Evolutionary conservation across 148 eudicot species (phyloP), one percentile per base, ranked within the genome.

Genomic region (Persicaria tinctoria): DNA sequence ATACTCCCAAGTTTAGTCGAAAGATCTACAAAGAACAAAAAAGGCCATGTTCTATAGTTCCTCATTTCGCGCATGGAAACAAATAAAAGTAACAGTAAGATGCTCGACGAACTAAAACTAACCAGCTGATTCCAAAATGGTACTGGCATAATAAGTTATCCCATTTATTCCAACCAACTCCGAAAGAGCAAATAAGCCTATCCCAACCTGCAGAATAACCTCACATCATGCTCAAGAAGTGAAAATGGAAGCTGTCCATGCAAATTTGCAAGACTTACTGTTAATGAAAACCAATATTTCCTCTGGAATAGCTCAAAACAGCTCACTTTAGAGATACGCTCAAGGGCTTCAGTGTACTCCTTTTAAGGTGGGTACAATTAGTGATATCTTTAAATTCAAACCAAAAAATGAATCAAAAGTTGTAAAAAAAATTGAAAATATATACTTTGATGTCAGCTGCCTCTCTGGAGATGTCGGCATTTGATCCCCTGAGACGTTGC

Each of bases 401-500:
- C 38, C 41, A 17, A 12, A 4, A 4, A 76, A 32, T 48, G 9
- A 9, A 7, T 14, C 4, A 18, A 51, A 45, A 4, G n/a, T 2
- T 7, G 6, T 1, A 64, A 11, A 23, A 23, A 44, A 41, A 64
- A 13, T 32, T 32, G 41, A 32, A n/a, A 27, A 45, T 53, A 53
- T 14, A 20, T n/a, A 84, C 87, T 80, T 68, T 82, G 10, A 84
- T 84, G 32, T 79, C 83, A 79, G 81, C 77, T 1, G 76, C 82
- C 75, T 83, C 86, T 32, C 27, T 54, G 63, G 74, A 77, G 64
- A 83, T 63, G 69, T 80, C 73, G 12, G 51, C 66, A 75, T 6
- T 62, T 59, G 56, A 54, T 77, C 86, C 86, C 75, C 86, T 83
- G 16, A 85, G 64, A 11, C 82, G 51, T 63, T 74, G 81, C 54